A percentile compares a stretch with the other conserved stretches of the same genome.
Conservation (phyloP, 2,329 filamentous ascomycete species). For the Aspergillus ochraceoroseus region DNA sequence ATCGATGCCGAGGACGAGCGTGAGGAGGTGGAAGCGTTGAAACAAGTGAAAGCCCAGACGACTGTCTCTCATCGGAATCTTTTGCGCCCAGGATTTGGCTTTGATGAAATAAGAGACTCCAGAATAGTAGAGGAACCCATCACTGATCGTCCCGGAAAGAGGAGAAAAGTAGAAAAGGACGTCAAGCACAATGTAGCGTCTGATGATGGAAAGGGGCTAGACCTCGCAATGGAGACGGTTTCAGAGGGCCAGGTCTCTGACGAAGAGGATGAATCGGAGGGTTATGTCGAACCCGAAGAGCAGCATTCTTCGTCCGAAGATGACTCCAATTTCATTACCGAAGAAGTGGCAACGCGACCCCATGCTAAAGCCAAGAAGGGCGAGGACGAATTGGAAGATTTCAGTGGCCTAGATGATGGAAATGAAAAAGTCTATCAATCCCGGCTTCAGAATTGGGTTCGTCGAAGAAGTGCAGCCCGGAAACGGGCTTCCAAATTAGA, state of each 20-base stretch:
- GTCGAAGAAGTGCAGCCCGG: slow-evolving; percentile 58
- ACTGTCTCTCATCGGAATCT: slow-evolving; percentile 67
- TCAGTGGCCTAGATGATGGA: slow-evolving; percentile 75
- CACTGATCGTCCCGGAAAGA: slow-evolving; percentile 29
- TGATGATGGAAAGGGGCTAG: slow-evolving; percentile 7
- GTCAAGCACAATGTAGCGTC: background rate
- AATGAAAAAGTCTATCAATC: slow-evolving; percentile 75
- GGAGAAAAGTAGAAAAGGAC: slow-evolving; percentile 31
- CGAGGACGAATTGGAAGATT: slow-evolving; percentile 49
- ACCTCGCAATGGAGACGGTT: slow-evolving; percentile 7
- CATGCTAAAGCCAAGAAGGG: slow-evolving; percentile 27
- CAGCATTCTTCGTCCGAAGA: slow-evolving; percentile 31
- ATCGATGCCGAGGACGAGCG: slow-evolving; percentile 74
- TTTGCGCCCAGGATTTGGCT: slow-evolving; percentile 66
- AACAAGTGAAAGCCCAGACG: slow-evolving; percentile 35
- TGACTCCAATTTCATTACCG: slow-evolving; percentile 34
- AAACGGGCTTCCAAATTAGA: slow-evolving; percentile 40
- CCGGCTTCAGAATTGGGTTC: slow-evolving; percentile 70
- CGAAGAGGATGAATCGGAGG: slow-evolving; percentile 33
- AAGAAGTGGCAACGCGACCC: slow-evolving; percentile 25
- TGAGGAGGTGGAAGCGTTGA: slow-evolving; percentile 48
- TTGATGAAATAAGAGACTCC: slow-evolving; percentile 41
- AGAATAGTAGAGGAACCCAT: slow-evolving; percentile 25
- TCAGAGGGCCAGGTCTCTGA: slow-evolving; percentile 22
- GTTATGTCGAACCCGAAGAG: slow-evolving; percentile 32